Evolutionary conservation across 371 early-diverging fungal species (phyloP).

Genomic region (Mortierella sp.): DNA sequence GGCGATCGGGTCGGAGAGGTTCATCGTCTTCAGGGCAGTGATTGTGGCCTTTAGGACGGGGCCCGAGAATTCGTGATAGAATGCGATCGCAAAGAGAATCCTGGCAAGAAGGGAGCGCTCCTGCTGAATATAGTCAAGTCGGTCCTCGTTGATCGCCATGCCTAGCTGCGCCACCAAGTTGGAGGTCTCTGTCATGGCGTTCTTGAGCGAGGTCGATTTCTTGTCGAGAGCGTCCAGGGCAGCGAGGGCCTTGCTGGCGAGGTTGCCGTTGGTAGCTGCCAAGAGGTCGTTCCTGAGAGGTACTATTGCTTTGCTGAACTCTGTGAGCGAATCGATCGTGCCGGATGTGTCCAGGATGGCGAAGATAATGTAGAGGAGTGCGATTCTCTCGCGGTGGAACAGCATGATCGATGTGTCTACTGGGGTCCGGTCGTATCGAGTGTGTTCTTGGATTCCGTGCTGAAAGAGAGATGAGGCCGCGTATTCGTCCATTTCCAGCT

Average conservation of each 20-base stretch:
- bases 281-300: constrained; percentile 58
- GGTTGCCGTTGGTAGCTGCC: constrained; percentile 21
- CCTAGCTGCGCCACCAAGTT: constrained; percentile 51
- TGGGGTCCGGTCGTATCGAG: constrained; percentile 67
- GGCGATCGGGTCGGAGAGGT: constrained; percentile 48
- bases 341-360: constrained; percentile 71
- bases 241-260: constrained; percentile 61
- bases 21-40: constrained; percentile 34
- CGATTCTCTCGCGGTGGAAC: constrained; percentile 79
- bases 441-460: constrained; percentile 66
- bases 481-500: constrained; percentile 85
- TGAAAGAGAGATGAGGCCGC: constrained; percentile 81
- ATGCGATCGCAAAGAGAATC: constrained; percentile 68
- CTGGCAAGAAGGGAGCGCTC: constrained; percentile 69
- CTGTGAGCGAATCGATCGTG: constrained; percentile 60
- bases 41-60: constrained; percentile 32
- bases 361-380: constrained; percentile 71
- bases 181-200: constrained; percentile 48
- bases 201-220: constrained; percentile 58
- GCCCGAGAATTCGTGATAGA: constrained; percentile 62
- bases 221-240: constrained; percentile 62
- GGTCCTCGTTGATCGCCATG: constrained; percentile 53
- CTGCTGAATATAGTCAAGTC: constrained; percentile 65
- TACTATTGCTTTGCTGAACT: constrained; percentile 61
- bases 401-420: constrained; percentile 78